A percentile compares a stretch with the other conserved stretches of the same genome.
Evolutionary conservation across 352 stramenopile species (phyloP).

Genomic region (Globisporangium camurandrum): DNA sequence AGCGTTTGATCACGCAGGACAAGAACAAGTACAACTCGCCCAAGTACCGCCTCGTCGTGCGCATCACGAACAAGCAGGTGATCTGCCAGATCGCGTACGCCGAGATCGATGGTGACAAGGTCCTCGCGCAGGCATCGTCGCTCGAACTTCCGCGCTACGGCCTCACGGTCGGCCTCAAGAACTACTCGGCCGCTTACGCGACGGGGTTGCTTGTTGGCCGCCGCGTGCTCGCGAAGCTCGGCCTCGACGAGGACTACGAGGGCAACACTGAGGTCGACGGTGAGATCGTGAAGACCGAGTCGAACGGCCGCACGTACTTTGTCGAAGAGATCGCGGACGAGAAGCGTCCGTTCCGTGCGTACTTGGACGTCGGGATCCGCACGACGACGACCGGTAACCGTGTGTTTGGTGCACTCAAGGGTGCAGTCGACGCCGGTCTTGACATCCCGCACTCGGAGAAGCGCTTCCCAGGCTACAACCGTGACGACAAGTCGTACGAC

Average conservation of each 20-base stretch:
- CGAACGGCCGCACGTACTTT: conserved; percentile 97
- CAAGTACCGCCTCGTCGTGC: conserved; percentile 96
- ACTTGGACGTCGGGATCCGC: conserved; percentile 97
- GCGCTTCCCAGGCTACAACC: conserved; percentile 98
- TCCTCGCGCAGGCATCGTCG: conserved; percentile 91
- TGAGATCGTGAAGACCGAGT: conserved; percentile 92
- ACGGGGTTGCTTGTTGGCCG: conserved; percentile 93
- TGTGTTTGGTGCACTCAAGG: conserved; percentile 99
- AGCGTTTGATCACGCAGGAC: conserved; percentile 97
- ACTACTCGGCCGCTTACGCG: conserved; percentile 98
- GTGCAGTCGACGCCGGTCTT: conserved; percentile 96
- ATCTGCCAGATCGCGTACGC: conserved; percentile 99
- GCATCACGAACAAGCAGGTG: conserved; percentile 95
- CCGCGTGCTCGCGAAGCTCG: conserved; percentile 96
- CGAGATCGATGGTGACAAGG: conserved; percentile 98
- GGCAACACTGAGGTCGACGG: conserved; percentile 95
- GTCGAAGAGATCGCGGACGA: conserved; percentile 98
- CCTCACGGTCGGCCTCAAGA: conserved; percentile 96
- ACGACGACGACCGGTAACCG: conserved; percentile 97
- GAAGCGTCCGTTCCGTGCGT: conserved; percentile 96
- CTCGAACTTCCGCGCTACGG: conserved; percentile 97
- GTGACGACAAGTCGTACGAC: conserved; percentile 98
- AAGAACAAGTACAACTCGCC: conserved; percentile 99
- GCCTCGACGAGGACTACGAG: conserved; percentile 97
- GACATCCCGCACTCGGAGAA: conserved; percentile 99